A percentile compares a stretch with the other conserved stretches of the same genome.
Conservation (phyloP, 169 alveolate species). For the Theileria luwenshuni region DNA sequence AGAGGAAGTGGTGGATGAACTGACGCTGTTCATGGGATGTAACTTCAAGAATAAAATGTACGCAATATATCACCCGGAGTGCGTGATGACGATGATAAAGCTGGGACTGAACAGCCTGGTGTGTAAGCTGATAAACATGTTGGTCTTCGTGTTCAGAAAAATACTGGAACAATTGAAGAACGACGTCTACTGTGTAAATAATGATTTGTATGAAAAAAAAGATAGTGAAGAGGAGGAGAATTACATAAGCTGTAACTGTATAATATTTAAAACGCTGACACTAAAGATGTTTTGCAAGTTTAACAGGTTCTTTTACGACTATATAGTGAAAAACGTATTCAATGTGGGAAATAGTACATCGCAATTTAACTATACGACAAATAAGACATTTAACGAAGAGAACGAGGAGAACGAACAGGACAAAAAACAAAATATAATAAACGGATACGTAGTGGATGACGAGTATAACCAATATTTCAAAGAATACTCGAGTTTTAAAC, state of each 20-base stretch:
- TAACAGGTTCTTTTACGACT: conserved; percentile 13
- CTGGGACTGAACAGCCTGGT: conserved; percentile 53
- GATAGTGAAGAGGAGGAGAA: not conserved
- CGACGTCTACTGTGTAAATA: not conserved
- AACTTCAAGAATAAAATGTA: conserved; percentile 12
- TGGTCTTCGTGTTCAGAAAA: conserved; percentile 38
- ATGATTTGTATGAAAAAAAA: not conserved
- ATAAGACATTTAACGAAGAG: not conserved
- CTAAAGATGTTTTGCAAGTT: conserved; percentile 37
- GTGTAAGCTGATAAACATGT: conserved; percentile 26
- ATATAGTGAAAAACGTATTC: conserved; percentile 18
- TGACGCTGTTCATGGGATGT: conserved; percentile 15
- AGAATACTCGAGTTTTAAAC: conserved; percentile 7
- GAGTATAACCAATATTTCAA: conserved; percentile 17
- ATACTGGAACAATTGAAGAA: conserved; percentile 21
- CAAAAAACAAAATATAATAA: not conserved
- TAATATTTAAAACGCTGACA: conserved; percentile 27
- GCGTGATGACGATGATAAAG: conserved; percentile 21
- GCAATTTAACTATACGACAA: not conserved
- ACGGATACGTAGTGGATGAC: conserved; percentile 22
- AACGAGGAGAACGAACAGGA: not conserved
- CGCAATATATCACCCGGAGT: conserved; percentile 53
- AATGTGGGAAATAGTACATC: not conserved
- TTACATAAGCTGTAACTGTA: conserved; percentile 41
- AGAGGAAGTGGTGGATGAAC: conserved; percentile 7